Evolutionary conservation across 1,284 basidiomycete genomes (phyloP).

Genomic region (Trametes pubescens): DNA sequence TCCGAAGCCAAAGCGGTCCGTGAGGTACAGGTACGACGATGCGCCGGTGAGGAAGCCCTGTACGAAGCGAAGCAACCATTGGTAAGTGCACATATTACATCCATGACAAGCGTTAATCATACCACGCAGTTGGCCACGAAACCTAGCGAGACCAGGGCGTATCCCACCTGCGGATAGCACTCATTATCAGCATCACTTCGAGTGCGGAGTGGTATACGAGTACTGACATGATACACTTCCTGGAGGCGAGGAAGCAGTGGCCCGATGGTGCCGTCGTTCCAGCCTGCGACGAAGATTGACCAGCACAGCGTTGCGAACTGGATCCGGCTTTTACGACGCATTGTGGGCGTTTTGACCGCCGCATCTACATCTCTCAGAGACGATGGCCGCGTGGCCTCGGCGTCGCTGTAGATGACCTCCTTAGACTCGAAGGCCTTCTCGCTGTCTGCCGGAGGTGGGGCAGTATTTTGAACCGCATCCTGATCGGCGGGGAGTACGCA

Average conservation of each 20-base stretch:
- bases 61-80: background rate
- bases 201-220: background rate
- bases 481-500: too few species aligned
- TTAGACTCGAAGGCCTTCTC: background rate
- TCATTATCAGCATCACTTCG: background rate
- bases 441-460: background rate
- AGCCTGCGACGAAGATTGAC: slow-evolving; percentile 58
- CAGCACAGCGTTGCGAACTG: slow-evolving; percentile 52
- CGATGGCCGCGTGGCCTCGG: background rate
- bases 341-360: slow-evolving; percentile 16
- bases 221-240: slow-evolving; percentile 53
- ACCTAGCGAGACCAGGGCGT: slow-evolving; percentile 58
- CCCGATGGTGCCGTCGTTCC: slow-evolving; percentile 70
- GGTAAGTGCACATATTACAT: background rate
- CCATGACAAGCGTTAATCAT: slow-evolving; percentile 18
- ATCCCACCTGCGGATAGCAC: slow-evolving; percentile 48
- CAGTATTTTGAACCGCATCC: too few species aligned
- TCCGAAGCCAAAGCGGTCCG: slow-evolving; percentile 63
- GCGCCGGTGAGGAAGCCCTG: slow-evolving; percentile 59
- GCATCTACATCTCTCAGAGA: background rate
- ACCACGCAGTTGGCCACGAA: slow-evolving; percentile 65
- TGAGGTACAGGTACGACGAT: slow-evolving; percentile 56
- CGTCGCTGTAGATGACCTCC: background rate
- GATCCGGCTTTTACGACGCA: slow-evolving; percentile 35
- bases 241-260: slow-evolving; percentile 68